Base-by-base conservation (phyloP, 768 basidiomycete genomes). In the Chlorophyllum brunneum region DNA sequence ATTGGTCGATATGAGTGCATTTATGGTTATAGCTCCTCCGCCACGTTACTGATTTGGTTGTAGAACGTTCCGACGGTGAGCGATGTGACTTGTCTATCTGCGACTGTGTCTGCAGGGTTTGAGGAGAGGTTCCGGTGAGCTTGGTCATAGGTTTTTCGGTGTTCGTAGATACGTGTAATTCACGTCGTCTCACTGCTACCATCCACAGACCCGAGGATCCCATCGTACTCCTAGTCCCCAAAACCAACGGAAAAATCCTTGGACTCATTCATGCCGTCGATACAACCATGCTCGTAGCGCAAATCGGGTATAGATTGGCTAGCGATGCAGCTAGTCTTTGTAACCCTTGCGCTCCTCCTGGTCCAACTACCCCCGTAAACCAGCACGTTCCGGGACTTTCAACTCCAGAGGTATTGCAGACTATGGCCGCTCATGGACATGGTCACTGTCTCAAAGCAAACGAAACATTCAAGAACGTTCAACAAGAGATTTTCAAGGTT, bases 111-210 rank as follows among this genome's bases (percentile, higher is more conserved):
- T n/a, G n/a, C n/a, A n/a, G n/a, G n/a, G n/a, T n/a, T n/a, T n/a
- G n/a, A n/a, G n/a, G n/a, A 83, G 52, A 70, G 67, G 50, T 74
- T 80, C 58, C 62, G 64, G 40, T 63, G 57, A n/a, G n/a, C n/a
- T n/a, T n/a, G n/a, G n/a, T n/a, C n/a, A n/a, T n/a, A n/a, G n/a
- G n/a, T n/a, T n/a, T n/a, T n/a, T n/a, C n/a, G n/a, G n/a, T n/a
- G n/a, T n/a, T n/a, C n/a, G n/a, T n/a, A n/a, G n/a, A n/a, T n/a
- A n/a, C n/a, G n/a, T n/a, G n/a, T n/a, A n/a, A n/a, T n/a, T n/a
- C n/a, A n/a, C n/a, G n/a, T n/a, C n/a, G n/a, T n/a, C n/a, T n/a
- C n/a, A n/a, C n/a, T n/a, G n/a, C n/a, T n/a, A n/a, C n/a, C n/a
- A n/a, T 18, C 9, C 37, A 6, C 20, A 30, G 48, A 5, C 29